Conservation (phyloP, 257 asterid species). For the Nicotiana tomentosiformis region DNA sequence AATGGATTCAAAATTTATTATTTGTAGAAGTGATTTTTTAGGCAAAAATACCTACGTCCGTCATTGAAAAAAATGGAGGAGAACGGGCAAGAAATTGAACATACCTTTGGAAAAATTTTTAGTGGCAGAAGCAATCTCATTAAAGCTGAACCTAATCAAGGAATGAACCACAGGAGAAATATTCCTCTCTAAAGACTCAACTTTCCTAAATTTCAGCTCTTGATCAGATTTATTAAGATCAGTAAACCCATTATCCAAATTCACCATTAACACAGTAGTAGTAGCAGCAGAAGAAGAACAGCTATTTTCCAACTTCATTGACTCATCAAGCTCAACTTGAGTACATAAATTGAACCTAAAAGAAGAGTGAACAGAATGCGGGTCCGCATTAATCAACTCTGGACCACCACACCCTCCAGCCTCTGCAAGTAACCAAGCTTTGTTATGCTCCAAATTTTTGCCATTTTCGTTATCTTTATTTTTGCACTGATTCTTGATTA, state of each 20-base stretch:
- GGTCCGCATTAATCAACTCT: constrained; percentile 45
- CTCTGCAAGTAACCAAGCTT: constrained; percentile 90
- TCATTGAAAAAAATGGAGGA: neutral
- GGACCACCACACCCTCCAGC: constrained; percentile 64
- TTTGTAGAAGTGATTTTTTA: too few species aligned
- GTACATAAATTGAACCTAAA: constrained; percentile 85
- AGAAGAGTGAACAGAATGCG: constrained; percentile 81
- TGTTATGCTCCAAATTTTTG: constrained; percentile 50
- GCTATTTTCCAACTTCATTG: constrained; percentile 39
- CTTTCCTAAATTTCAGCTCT: constrained; percentile 63
- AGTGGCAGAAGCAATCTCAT: constrained; percentile 66
- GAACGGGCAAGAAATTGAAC: neutral
- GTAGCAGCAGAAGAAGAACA: constrained; percentile 41
- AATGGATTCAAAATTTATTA: too few species aligned
- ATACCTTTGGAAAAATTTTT: constrained; percentile 69
- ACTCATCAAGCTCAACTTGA: constrained; percentile 70
- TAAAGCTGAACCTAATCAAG: constrained; percentile 63
- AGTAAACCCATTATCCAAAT: constrained; percentile 64
- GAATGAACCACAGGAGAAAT: constrained; percentile 79
- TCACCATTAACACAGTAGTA: constrained; percentile 84
- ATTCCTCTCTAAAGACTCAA: constrained; percentile 75
- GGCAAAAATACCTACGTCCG: neutral
- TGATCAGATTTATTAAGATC: constrained; percentile 39
- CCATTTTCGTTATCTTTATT: constrained; percentile 8
- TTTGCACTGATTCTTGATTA: neutral